Evolutionary conservation across 2,329 filamentous ascomycete species (phyloP).

Genomic region (Alternaria sp.): DNA sequence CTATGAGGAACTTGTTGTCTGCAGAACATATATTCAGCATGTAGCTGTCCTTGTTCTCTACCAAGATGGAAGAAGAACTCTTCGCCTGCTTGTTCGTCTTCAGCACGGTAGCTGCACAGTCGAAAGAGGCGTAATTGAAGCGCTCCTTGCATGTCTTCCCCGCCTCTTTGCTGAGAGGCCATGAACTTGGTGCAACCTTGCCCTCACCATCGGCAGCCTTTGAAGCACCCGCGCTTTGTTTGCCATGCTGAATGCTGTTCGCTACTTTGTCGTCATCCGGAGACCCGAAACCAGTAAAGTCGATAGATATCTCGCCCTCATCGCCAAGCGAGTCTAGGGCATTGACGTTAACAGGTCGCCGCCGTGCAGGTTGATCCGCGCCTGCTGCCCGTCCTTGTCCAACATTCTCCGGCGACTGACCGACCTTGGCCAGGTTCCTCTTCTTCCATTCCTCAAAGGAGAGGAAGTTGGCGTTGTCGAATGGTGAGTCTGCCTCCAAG

Average conservation of each 20-base stretch:
- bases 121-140: slow-evolving; percentile 97
- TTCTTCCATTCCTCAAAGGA: slow-evolving; percentile 99
- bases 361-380: slow-evolving; percentile 56
- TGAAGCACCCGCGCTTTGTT: slow-evolving; percentile 26
- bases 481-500: slow-evolving; percentile 68
- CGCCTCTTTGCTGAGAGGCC: slow-evolving; percentile 81
- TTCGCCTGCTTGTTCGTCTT: slow-evolving; percentile 89
- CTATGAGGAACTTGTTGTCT: slow-evolving; percentile 89
- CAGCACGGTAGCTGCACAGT: slow-evolving; percentile 90
- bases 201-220: slow-evolving; percentile 35
- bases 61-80: slow-evolving; percentile 84
- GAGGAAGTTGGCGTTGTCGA: slow-evolving; percentile 83
- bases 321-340: slow-evolving; percentile 83
- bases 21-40: slow-evolving; percentile 92
- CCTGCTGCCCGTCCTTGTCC: slow-evolving; percentile 63
- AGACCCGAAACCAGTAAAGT: slow-evolving; percentile 70
- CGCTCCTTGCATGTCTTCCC: slow-evolving; percentile 97
- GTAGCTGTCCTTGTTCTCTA: slow-evolving; percentile 98
- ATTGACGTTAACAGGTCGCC: slow-evolving; percentile 65
- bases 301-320: slow-evolving; percentile 83
- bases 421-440: slow-evolving; percentile 84
- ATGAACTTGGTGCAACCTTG: slow-evolving; percentile 45
- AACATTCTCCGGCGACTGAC: slow-evolving; percentile 76
- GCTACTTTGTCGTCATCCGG: slow-evolving; percentile 37
- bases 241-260: slow-evolving; percentile 26